Conservation (phyloP, 116 monocot genomes). For the Phalaenopsis hybrid region DNA sequence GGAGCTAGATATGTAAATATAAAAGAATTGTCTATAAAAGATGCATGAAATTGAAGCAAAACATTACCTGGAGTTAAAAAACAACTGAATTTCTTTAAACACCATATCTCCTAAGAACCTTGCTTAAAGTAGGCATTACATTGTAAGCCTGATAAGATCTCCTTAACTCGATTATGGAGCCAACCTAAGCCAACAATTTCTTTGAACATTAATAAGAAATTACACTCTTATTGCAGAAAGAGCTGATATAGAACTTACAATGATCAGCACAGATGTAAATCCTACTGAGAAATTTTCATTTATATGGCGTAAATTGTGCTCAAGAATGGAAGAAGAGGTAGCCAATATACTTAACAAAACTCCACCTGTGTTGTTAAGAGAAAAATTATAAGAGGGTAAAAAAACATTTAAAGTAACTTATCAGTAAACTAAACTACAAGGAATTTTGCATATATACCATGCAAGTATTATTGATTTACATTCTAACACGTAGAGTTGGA, state of each 20-base stretch:
- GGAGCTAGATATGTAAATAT: too few relatives aligned
- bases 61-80: not conserved
- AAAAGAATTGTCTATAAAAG: not conserved
- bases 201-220: too few relatives aligned
- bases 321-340: conserved; percentile 80
- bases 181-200: conserved; percentile 50
- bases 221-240: not conserved
- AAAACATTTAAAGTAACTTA: not conserved
- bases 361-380: conserved; percentile 50
- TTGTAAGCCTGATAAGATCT: conserved; percentile 98
- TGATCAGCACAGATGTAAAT: conserved; percentile 95
- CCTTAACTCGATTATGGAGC: conserved; percentile 96
- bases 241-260: conserved; percentile 45
- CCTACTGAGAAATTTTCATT: conserved; percentile 80
- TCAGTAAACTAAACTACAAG: not conserved
- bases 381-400: not conserved
- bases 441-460: too few relatives aligned
- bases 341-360: conserved; percentile 74
- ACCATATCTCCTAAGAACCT: conserved; percentile 85
- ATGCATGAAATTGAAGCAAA: not conserved
- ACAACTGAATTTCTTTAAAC: conserved; percentile 25
- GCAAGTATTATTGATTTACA: too few relatives aligned
- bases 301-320: conserved; percentile 63
- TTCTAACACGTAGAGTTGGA: too few relatives aligned
- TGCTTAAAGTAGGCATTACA: conserved; percentile 89